phyloP scores from a whole-genome alignment of 345 rosid species.

The Linum usitatissimum region DNA sequence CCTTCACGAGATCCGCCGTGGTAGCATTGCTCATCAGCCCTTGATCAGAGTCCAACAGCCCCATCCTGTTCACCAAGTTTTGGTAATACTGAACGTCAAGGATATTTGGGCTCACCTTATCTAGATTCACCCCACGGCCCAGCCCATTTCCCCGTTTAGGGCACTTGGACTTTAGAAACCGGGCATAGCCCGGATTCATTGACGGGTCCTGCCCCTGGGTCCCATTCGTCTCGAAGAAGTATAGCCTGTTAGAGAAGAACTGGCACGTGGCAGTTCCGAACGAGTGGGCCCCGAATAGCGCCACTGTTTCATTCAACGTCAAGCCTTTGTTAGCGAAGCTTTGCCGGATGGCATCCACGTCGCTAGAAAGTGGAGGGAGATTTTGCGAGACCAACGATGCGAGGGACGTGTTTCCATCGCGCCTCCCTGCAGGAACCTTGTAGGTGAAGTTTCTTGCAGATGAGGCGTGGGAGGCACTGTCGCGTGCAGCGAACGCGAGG shows the following conservation, averaged over 20 bases:
- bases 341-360: not conserved
- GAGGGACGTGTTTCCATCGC: conserved; percentile 2
- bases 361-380: not conserved
- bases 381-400: not conserved
- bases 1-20: not conserved
- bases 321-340: conserved; percentile 11
- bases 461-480: conserved; percentile 5
- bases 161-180: conserved; percentile 6
- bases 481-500: conserved; percentile 17
- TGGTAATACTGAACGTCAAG: not conserved
- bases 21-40: not conserved
- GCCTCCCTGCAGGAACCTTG: conserved; percentile 18
- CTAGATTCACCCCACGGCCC: conserved; percentile 5
- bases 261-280: conserved; percentile 5
- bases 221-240: not conserved
- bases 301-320: conserved; percentile 15
- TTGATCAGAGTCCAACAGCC: not conserved
- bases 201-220: not conserved
- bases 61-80: not conserved
- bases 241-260: conserved; percentile 8
- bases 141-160: conserved; percentile 1
- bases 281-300: conserved; percentile 17
- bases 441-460: conserved; percentile 14
- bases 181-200: conserved; percentile 5
- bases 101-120: not conserved